A percentile compares a stretch with the other conserved stretches of the same genome.
Conservation (phyloP, 2,329 filamentous ascomycete genomes). For the Xylariaceae sp. region DNA sequence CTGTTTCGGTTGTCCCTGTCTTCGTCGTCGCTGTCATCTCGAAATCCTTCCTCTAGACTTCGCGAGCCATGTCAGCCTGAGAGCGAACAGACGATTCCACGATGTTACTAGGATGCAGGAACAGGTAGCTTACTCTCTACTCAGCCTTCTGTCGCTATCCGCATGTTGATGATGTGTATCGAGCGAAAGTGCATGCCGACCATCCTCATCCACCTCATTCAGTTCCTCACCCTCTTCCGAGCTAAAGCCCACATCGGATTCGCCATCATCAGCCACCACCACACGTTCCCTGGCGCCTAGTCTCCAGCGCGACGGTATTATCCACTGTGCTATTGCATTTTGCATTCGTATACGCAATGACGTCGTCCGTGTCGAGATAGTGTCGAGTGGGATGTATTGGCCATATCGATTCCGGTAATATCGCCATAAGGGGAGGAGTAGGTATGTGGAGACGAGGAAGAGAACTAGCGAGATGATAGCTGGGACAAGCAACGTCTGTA, state of each 20-base stretch:
- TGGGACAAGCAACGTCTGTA: conserved; percentile 72
- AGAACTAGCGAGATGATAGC: conserved; percentile 72
- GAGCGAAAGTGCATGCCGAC: conserved; percentile 49
- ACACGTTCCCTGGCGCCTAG: conserved; percentile 48
- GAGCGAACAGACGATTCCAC: conserved; percentile 1
- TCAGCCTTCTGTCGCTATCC: conserved; percentile 67
- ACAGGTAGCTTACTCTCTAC: conserved; percentile 65
- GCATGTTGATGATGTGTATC: conserved; percentile 44
- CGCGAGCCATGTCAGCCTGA: conserved; percentile 30
- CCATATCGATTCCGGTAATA: conserved; percentile 73
- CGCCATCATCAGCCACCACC: conserved; percentile 46
- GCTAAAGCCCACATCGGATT: conserved; percentile 58
- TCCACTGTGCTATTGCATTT: conserved; percentile 45
- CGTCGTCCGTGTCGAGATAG: conserved; percentile 62
- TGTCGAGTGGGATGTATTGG: conserved; percentile 74
- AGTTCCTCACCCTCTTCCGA: conserved; percentile 75
- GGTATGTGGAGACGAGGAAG: conserved; percentile 69
- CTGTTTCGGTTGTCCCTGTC: conserved; percentile 31
- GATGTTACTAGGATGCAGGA: conserved; percentile 5
- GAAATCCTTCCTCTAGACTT: conserved; percentile 73
- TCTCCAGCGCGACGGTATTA: conserved; percentile 57
- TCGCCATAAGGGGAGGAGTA: conserved; percentile 71
- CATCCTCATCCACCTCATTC: conserved; percentile 61
- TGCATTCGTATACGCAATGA: conserved; percentile 60
- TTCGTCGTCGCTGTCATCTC: conserved; percentile 74